phyloP scores from a whole-genome alignment of 345 rosid species.

The Camelina hispida region DNA sequence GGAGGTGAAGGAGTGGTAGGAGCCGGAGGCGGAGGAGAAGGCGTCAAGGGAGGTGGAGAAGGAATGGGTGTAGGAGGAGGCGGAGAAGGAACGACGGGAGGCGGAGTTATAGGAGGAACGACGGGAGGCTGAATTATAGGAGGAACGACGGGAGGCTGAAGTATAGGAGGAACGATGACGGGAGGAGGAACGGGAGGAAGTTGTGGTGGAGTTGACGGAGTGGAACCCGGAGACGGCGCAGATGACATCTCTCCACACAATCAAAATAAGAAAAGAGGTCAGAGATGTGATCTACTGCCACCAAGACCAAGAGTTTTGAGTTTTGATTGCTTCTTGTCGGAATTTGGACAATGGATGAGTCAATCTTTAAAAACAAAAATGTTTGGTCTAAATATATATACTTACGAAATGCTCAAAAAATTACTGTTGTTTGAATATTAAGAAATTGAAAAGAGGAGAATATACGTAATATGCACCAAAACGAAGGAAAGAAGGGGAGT shows the following conservation, averaged over 20 bases:
- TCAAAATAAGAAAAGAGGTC: background rate
- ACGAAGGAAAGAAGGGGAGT: background rate
- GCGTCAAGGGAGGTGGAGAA: conserved; percentile 14
- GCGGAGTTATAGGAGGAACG: conserved; percentile 8
- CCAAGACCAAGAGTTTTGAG: background rate
- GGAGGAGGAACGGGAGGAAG: background rate
- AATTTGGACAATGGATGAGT: background rate
- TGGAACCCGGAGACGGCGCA: conserved; percentile 45
- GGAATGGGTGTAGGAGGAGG: background rate
- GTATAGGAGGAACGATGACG: background rate
- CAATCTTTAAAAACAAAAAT: background rate
- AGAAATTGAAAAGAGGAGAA: background rate
- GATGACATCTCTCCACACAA: conserved; percentile 51
- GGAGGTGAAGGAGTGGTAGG: background rate
- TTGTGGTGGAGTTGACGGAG: conserved; percentile 36
- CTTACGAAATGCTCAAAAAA: background rate
- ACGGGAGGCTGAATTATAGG: conserved; percentile 25
- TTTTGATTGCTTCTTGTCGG: conserved; percentile 8
- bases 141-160: background rate
- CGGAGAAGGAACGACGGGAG: background rate
- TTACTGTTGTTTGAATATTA: background rate
- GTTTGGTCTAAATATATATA: no score
- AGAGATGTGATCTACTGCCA: background rate
- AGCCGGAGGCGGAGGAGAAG: conserved; percentile 2
- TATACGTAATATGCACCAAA: conserved; percentile 20